These are phyloP conservation scores for Cupressus sempervirens DNA, from an alignment of 75 land plant genomes.

Conservation along the genomic window DNA sequence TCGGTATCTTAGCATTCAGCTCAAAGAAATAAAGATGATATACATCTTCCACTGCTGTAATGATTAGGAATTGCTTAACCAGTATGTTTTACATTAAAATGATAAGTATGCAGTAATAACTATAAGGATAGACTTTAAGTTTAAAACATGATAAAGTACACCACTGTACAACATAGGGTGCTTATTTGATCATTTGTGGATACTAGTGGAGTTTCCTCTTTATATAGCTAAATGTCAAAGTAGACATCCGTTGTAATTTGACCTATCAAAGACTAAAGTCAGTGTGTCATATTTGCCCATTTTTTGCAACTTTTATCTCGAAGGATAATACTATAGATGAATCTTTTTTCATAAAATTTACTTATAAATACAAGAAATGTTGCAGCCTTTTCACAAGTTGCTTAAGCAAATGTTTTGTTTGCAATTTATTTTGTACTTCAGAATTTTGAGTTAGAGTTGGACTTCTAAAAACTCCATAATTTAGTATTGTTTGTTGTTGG, in stretches of 20 bases:
- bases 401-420: neutral
- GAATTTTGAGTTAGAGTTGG: neutral
- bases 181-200: neutral
- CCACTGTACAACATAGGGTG: neutral
- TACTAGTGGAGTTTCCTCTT: neutral
- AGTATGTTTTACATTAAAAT: neutral
- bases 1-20: too few species aligned
- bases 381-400: neutral
- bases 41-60: neutral
- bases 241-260: neutral
- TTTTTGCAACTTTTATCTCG: neutral
- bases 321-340: neutral
- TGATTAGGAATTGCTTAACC: neutral
- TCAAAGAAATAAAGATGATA: neutral
- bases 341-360: neutral
- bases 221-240: neutral
- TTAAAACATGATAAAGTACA: neutral
- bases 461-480: neutral
- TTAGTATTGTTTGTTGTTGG: neutral
- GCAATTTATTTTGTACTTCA: neutral
- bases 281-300: neutral
- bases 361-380: neutral
- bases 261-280: neutral
- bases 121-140: neutral
- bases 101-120: neutral